These are phyloP conservation scores for Waitea zeae DNA, from an alignment of 1,284 basidiomycete genomes.

Conservation along the genomic window DNA sequence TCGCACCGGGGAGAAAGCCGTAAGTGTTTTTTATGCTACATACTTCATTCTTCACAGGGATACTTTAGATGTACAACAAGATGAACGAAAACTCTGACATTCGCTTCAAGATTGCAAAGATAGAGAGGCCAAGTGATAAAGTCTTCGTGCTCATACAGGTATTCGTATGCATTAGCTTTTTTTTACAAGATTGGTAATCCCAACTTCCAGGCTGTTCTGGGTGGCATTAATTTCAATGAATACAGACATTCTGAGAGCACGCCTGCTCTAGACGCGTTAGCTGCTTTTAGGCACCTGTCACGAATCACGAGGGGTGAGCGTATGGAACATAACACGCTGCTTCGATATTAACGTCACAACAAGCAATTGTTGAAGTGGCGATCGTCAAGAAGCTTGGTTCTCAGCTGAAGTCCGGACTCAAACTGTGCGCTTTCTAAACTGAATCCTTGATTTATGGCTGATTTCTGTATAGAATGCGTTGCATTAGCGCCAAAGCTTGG, in stretches of 20 bases:
- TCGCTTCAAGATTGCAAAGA: conserved; percentile 49
- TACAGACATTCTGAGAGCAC: conserved; percentile 56
- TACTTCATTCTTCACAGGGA: conserved; percentile 9
- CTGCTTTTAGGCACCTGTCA: conserved; percentile 47
- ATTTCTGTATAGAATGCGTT: conserved; percentile 36
- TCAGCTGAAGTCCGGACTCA: conserved; percentile 51
- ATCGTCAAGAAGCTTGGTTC: conserved; percentile 41
- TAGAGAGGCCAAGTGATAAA: conserved; percentile 53
- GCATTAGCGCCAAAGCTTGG: conserved; percentile 67
- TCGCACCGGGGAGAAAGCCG: conserved; percentile 54
- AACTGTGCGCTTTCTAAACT: no score
- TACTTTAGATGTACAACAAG: conserved; percentile 37
- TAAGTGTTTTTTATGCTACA: conserved; percentile 10
- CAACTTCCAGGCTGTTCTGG: conserved; percentile 46
- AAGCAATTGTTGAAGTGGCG: conserved; percentile 58
- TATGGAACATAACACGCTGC: background rate
- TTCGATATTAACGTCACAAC: no score
- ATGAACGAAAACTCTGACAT: conserved; percentile 52
- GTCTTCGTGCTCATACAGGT: conserved; percentile 60
- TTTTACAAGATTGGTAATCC: no score
- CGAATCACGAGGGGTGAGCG: conserved; percentile 46
- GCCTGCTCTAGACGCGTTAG: conserved; percentile 45
- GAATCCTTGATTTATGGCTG: conserved; percentile 2
- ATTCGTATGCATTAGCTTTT: no score
- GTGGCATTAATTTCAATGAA: conserved; percentile 46